Conservation (phyloP, 345 rosid species). For the Xanthoceras sorbifolium region DNA sequence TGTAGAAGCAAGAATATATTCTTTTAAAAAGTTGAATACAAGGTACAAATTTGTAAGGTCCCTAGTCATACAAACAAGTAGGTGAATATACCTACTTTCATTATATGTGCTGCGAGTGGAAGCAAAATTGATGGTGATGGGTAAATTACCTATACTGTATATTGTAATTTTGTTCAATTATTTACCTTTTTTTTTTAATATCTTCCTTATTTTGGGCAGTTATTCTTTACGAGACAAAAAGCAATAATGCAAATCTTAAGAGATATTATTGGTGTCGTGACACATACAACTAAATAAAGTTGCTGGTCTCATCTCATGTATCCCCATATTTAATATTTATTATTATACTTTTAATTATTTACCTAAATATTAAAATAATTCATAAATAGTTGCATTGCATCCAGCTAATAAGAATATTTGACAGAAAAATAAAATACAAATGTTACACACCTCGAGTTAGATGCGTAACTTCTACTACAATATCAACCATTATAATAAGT, state of each 20-base stretch:
- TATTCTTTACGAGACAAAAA: conserved; percentile 3
- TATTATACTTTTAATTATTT: too few species aligned
- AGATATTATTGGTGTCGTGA: conserved; percentile 10
- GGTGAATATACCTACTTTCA: neutral
- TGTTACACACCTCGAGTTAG: too few species aligned
- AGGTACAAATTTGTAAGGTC: neutral
- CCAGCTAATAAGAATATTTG: neutral
- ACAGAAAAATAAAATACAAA: neutral
- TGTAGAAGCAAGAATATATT: neutral
- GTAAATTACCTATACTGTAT: too few species aligned
- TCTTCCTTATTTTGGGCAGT: neutral
- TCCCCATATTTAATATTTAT: too few species aligned
- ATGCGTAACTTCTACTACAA: too few species aligned
- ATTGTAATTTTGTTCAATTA: neutral
- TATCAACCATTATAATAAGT: too few species aligned
- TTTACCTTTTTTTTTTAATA: neutral
- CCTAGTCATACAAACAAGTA: neutral
- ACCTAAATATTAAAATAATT: neutral
- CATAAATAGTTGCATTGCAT: neutral
- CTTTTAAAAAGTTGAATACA: neutral
- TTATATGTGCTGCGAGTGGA: neutral
- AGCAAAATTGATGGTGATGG: neutral
- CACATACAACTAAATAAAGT: neutral
- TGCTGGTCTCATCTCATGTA: neutral
- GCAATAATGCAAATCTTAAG: conserved; percentile 10